Evolutionary conservation across 805 yeast species (phyloP).

Genomic region (Allodekkera sacchari): DNA sequence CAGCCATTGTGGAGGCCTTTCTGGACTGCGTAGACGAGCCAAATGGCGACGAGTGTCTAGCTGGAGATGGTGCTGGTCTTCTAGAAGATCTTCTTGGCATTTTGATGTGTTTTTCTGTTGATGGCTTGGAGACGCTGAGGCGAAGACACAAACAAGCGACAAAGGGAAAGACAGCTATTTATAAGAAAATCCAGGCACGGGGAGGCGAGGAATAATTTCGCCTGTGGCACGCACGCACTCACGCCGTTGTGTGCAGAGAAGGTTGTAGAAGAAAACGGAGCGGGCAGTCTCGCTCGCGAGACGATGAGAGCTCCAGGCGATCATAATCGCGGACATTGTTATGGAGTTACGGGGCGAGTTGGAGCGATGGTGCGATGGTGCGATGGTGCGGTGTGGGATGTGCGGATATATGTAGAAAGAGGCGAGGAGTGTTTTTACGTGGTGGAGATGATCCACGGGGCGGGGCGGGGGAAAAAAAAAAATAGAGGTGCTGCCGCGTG

Average conservation of each 20-base stretch:
- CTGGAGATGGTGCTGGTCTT: slow-evolving; percentile 38
- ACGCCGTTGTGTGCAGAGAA: background rate
- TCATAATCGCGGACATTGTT: too few species aligned
- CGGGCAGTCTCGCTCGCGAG: too few species aligned
- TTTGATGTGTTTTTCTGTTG: slow-evolving; percentile 1
- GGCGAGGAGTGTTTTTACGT: too few species aligned
- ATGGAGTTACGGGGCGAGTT: too few species aligned
- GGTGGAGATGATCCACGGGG: too few species aligned
- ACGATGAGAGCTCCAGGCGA: too few species aligned
- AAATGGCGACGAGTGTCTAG: slow-evolving; percentile 16
- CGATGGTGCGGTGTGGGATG: too few species aligned
- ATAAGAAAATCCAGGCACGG: background rate
- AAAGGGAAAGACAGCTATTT: background rate
- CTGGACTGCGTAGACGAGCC: slow-evolving; percentile 39
- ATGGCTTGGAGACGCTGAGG: background rate
- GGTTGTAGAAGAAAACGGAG: too few species aligned
- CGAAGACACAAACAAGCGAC: background rate
- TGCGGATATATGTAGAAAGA: too few species aligned
- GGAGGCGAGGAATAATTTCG: background rate
- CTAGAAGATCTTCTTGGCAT: slow-evolving; percentile 31
- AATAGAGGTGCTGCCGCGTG: too few species aligned
- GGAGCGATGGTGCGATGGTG: too few species aligned
- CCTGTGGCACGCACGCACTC: background rate
- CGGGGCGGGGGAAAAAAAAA: too few species aligned
- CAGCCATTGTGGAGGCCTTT: slow-evolving; percentile 30